A percentile compares a stretch with the other conserved stretches of the same genome.
Evolutionary conservation across 805 yeast genomes (phyloP).

Genomic region (Yarrowia phangngaensis): DNA sequence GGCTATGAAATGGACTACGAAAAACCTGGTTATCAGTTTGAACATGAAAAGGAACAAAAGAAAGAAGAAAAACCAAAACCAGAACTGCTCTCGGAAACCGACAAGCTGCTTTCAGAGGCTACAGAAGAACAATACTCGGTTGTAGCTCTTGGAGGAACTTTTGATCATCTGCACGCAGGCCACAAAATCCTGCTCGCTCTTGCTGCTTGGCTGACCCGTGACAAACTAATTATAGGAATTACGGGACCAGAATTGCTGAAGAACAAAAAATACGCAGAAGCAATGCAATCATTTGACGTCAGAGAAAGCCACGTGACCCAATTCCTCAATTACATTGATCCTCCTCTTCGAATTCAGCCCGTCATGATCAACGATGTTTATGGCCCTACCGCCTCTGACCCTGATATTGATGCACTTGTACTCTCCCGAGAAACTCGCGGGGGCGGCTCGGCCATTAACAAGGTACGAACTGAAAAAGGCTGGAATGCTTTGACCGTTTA

Average conservation of each 20-base stretch:
- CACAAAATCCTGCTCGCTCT: conserved; percentile 80
- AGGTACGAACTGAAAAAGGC: conserved; percentile 54
- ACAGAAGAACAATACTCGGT: conserved; percentile 29
- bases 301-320: conserved; percentile 48
- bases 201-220: conserved; percentile 57
- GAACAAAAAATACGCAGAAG: conserved; percentile 70
- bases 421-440: conserved; percentile 72
- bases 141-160: conserved; percentile 84
- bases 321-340: conserved; percentile 51
- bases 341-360: conserved; percentile 48
- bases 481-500: conserved; percentile 51
- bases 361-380: conserved; percentile 76
- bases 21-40: conserved; percentile 10
- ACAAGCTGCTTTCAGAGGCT: conserved; percentile 25
- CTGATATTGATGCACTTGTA: conserved; percentile 72
- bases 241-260: conserved; percentile 70
- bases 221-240: conserved; percentile 68
- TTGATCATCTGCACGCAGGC: conserved; percentile 94
- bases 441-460: conserved; percentile 74
- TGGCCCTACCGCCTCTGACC: conserved; percentile 84
- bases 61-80: conserved; percentile 26
- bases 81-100: conserved; percentile 2
- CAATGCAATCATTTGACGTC: conserved; percentile 53
- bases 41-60: conserved; percentile 27
- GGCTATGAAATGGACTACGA: conserved; percentile 25